Evolutionary conservation across 2,329 filamentous ascomycete genomes (phyloP), one percentile per base, ranked within the genome.

Genomic region (Nigrospora oryzae): DNA sequence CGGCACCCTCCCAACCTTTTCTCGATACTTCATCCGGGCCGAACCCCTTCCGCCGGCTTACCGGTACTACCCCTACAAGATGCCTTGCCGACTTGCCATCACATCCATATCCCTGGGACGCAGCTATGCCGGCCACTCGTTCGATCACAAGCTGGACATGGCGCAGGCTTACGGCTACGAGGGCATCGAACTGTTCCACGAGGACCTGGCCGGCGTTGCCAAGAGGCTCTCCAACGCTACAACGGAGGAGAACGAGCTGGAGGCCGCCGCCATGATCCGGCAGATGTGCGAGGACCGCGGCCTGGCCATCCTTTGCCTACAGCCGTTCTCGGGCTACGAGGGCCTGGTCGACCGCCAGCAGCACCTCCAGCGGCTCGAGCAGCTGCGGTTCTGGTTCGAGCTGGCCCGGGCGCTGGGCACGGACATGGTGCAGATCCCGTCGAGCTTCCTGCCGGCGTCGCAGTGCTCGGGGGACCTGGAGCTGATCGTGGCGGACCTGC

Each of bases 301-400:
- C 31, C 70, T 88, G 17, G 55, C 66, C 11, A 76, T 88, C 52
- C 70, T 88, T 52, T 83, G 79, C 49, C 71, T 90, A 1, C 86
- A 89, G 56, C 87, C 87, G 0, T 90, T 91, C 59, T 76, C 78
- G 67, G 79, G 88, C 64, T 89, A 85, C 63, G 87, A 90, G 52
- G 87, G 86, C 1, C 71, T 89, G 0, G 48, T 81, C 6, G 79
- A 89, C 61, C 70, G 83, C 11, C 53, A 63, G 14, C 69, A 75
- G 47, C 83, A 86, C 55, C 63, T 64, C 1, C 62, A 68, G 23
- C 70, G 80, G 4, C 63, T 89, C 30, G 67, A 76, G 15, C 76
- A 88, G 52, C 71, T 91, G 17, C 66, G 74, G 11, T 67, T 83
- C 17, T 91, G 86, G 86, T 81, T 90, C 51, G 59, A 74, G 36